Evolutionary conservation across 441 rosid species (phyloP), one percentile per base, ranked within the genome.

Genomic region (Euphorbia neoarborescens): DNA sequence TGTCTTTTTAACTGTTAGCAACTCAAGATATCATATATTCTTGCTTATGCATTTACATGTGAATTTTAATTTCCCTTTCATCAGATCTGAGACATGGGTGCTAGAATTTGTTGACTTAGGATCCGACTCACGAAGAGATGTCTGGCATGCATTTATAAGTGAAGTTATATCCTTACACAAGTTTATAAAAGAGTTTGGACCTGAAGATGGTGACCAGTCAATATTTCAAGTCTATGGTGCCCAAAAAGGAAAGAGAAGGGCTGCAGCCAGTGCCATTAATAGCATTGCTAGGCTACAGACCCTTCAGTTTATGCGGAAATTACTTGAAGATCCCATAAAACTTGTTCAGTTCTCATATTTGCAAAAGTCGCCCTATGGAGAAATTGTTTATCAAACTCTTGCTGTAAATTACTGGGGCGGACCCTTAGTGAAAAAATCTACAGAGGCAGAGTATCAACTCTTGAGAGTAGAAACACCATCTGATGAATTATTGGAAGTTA

Each of bases 81-180:
- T 48, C 80, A 94, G 97, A 82, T 82, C 87, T 70, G 85, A 84
- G 68, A 81, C 77, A 46, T 94, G 97, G 97, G 87, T 89, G 74
- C 81, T 94, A 74, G 99, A 94, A 84, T 94, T 94, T 75, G 97
- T 94, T 75, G 97, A 94, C 79, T 83, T 94, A 80, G 99, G 99
- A 71, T 91, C 96, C 74, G 99, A 94, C 74, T 76, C 86, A 76
- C 87, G 99, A 84, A 83, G 99, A 76, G 97, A 91, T 83, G 89
- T 84, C 59, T 94, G 97, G 97, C 90, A 91, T 83, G 94, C 97
- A 63, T 87, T 90, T 68, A 81, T 94, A 44, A 78, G 75, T 76
- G 99, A 94, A 84, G 88, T 94, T 71, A 83, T 88, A 73, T 84
- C 97, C 22, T 74, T 89, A 69, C 97, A 91, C 83, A 82, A 87